These are phyloP conservation scores for Fusarium phyllophilum DNA, from an alignment of 2,329 filamentous ascomycete species.

Conservation along the genomic window DNA sequence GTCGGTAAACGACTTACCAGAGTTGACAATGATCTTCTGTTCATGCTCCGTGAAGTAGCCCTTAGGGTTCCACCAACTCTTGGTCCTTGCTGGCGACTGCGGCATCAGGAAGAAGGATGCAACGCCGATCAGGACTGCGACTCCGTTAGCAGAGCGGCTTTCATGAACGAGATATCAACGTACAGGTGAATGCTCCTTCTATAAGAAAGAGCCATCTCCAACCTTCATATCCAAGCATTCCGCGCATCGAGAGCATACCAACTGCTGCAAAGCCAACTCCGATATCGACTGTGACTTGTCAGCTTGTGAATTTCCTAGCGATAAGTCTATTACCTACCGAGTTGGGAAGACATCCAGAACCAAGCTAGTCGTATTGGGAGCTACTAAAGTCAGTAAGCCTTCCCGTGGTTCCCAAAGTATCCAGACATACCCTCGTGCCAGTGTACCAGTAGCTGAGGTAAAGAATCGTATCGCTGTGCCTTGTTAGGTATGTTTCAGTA, in stretches of 20 bases:
- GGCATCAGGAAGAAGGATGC: background rate
- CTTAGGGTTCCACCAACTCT: background rate
- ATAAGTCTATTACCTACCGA: background rate
- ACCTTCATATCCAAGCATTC: conserved; percentile 61
- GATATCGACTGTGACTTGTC: background rate
- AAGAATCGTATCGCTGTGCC: background rate
- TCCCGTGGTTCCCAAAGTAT: background rate
- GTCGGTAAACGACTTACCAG: background rate
- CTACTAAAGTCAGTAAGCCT: background rate
- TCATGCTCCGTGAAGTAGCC: background rate
- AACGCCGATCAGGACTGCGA: background rate
- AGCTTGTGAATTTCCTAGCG: background rate
- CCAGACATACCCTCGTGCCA: background rate
- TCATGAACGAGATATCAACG: fast-evolving
- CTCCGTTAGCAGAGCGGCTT: background rate
- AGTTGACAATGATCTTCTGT: conserved; percentile 65
- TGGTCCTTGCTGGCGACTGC: background rate
- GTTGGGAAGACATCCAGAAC: background rate
- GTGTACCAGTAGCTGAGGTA: background rate
- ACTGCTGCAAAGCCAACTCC: background rate
- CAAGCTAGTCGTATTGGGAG: background rate
- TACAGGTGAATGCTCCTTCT: conserved; percentile 38
- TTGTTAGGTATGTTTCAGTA: background rate
- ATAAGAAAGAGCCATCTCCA: conserved; percentile 67
- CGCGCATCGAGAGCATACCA: conserved; percentile 65